These are phyloP conservation scores for Viridothelium virens DNA, from an alignment of 495 filamentous ascomycete genomes.

Conservation along the genomic window DNA sequence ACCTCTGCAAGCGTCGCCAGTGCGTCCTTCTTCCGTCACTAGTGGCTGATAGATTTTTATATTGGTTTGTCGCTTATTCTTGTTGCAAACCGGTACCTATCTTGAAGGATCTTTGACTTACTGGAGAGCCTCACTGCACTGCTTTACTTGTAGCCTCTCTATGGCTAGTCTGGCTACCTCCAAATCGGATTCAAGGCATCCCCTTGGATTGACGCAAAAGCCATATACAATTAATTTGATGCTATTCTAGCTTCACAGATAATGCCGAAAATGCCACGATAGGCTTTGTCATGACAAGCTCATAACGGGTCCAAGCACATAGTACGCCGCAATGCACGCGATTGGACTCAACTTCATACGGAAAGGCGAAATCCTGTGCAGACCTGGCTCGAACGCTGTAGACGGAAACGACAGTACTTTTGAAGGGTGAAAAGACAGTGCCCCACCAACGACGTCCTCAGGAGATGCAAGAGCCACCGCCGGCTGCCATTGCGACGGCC, in stretches of 20 bases:
- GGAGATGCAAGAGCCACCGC: neutral
- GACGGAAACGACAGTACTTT: constrained; percentile 1
- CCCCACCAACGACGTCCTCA: neutral
- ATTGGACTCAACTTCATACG: neutral
- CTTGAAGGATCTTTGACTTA: too few relatives aligned
- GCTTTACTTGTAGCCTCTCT: too few relatives aligned
- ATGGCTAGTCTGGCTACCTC: too few relatives aligned
- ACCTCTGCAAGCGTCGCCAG: too few relatives aligned
- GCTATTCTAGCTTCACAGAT: neutral
- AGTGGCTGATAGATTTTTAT: too few relatives aligned
- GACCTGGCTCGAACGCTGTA: neutral
- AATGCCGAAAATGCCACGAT: neutral
- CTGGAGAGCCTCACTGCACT: too few relatives aligned
- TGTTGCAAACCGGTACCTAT: too few relatives aligned
- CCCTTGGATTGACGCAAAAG: too few relatives aligned
- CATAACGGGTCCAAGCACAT: neutral
- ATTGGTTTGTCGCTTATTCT: too few relatives aligned
- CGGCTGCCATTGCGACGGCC: neutral
- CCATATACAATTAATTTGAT: too few relatives aligned
- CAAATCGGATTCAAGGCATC: too few relatives aligned
- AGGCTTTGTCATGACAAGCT: neutral
- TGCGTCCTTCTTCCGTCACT: too few relatives aligned
- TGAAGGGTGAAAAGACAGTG: neutral
- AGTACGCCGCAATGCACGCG: constrained; percentile 1
- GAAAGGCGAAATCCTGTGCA: neutral